These are phyloP conservation scores for Acidiella bohemica DNA, from an alignment of 495 filamentous ascomycete species.

Conservation along the genomic window DNA sequence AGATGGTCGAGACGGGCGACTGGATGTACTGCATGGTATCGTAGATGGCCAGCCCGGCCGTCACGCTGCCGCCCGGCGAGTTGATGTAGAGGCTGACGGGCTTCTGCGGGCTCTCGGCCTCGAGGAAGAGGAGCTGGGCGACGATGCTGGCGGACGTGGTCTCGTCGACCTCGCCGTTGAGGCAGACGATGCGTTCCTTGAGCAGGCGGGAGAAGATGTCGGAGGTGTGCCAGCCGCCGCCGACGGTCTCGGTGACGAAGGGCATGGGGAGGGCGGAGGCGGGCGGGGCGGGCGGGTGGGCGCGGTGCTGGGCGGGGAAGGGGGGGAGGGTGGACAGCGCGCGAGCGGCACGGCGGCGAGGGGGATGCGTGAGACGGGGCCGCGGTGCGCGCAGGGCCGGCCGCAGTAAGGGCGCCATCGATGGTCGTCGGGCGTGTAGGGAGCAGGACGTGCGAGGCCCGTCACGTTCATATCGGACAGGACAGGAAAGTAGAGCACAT, in stretches of 20 bases:
- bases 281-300: slow-evolving; percentile 8
- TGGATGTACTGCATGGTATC: slow-evolving; percentile 98
- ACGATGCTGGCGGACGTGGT: slow-evolving; percentile 79
- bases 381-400: slow-evolving; percentile 9
- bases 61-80: slow-evolving; percentile 90
- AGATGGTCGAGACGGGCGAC: slow-evolving; percentile 84
- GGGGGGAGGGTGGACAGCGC: slow-evolving; percentile 7
- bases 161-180: slow-evolving; percentile 87
- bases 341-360: neutral
- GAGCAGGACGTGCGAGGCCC: neutral
- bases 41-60: slow-evolving; percentile 89
- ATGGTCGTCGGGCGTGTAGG: slow-evolving; percentile 1
- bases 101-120: slow-evolving; percentile 89
- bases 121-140: slow-evolving; percentile 91
- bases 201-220: slow-evolving; percentile 27
- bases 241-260: slow-evolving; percentile 41
- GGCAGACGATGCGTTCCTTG: slow-evolving; percentile 86
- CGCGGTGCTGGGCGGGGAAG: slow-evolving; percentile 1
- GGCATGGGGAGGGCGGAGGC: slow-evolving; percentile 30
- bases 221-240: slow-evolving; percentile 77
- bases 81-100: slow-evolving; percentile 97
- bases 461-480: neutral
- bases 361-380: neutral
- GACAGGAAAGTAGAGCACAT: neutral
- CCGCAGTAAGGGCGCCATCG: slow-evolving; percentile 2